Conservation (phyloP, 202 grass and related monocot species). For the Eragrostis tef region DNA sequence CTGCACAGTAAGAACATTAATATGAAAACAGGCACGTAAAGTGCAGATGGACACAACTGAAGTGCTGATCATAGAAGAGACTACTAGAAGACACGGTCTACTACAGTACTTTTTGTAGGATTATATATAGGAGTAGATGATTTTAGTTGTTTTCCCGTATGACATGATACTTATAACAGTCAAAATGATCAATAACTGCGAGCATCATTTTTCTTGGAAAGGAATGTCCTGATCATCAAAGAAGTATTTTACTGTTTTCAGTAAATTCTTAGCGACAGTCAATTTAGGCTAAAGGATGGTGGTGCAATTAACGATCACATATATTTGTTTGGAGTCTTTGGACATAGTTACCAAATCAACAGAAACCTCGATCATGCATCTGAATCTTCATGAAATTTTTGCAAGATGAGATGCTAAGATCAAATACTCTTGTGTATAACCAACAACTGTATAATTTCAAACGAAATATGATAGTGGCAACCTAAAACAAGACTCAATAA, state of each 20-base stretch:
- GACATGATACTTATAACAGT: background rate
- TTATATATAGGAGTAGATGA: background rate
- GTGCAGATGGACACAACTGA: conserved; percentile 1
- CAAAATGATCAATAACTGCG: background rate
- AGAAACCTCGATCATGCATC: background rate
- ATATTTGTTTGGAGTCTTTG: conserved; percentile 22
- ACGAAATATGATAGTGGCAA: background rate
- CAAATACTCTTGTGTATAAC: background rate
- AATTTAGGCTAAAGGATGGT: conserved; percentile 9
- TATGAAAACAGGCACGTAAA: conserved; percentile 1
- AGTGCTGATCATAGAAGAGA: background rate
- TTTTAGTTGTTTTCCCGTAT: background rate
- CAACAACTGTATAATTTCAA: background rate
- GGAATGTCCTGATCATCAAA: conserved; percentile 6
- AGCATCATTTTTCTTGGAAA: background rate
- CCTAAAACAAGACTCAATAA: background rate
- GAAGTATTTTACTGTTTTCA: background rate
- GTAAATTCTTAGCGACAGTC: background rate
- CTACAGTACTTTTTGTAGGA: background rate
- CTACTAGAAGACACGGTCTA: background rate
- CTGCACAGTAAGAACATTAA: conserved; percentile 48
- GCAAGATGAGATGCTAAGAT: background rate
- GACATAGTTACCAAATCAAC: conserved; percentile 22
- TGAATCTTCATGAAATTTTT: background rate
- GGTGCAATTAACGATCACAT: background rate